Base-by-base conservation (phyloP, 805 yeast species). In the Candida stauntonica region DNA sequence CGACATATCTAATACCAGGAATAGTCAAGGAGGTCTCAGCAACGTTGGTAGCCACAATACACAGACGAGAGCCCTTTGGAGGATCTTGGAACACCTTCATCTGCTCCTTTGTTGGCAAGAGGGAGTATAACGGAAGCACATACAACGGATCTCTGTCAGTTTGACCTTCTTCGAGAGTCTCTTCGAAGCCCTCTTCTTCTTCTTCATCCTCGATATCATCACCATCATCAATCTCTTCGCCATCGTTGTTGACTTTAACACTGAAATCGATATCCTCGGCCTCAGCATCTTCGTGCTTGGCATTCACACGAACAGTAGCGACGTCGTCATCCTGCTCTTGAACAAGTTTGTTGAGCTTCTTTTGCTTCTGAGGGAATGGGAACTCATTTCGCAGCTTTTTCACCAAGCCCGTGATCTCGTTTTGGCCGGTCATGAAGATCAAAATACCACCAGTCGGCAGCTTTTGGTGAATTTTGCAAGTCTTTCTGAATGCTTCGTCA, bases 21-120 rank as follows among this genome's bases (percentile, higher is more conserved):
- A 93, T 93, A 0, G 99, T 93, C 57, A 93, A 72, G 1, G 97
- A 88, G 0, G 99, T 93, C 60, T 93, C 99, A 0, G 99, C 99
- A 41, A 93, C 95, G 57, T 93, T 93, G 2, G 99, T 93, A 5
- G 99, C 96, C 23, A 93, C 86, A 28, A 93, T 83, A 67, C 97
- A 88, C 8, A 93, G 61, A 52, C 99, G 72, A 29, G 88, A 73
- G 5, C 95, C 95, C 18, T 67, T 64, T 3, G 99, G 99, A 2
- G 96, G 95, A 0, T 70, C 67, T 40, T 85, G 75, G 57, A 93
- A 93, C 2, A 93, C 95, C 56, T 80, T 85, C 88, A 93, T 80
- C 64, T 93, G 99, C 54, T 93, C 95, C 33, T 75, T 77, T 0
- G 98, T 88, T n/a, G 99, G 96, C 27, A 93, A 67, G 32, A 93